Evolutionary conservation across 1,139 yeast genomes (phyloP).

Genomic region (Petasospora fabianii): DNA sequence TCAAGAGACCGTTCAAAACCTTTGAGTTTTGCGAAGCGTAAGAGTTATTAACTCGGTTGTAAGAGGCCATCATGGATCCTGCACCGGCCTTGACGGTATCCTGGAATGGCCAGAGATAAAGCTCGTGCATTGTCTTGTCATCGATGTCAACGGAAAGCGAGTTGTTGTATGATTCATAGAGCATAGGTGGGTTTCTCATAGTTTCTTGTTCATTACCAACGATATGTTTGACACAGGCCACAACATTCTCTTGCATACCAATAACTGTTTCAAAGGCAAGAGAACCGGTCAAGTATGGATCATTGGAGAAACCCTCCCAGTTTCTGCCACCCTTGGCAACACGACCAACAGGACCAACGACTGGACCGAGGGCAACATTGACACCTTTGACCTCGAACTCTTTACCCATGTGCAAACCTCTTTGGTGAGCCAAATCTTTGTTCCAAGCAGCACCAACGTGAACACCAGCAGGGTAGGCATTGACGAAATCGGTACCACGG

Average conservation of each 20-base stretch:
- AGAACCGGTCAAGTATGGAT: slow-evolving; percentile 56
- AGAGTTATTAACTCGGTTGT: slow-evolving; percentile 54
- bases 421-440: slow-evolving; percentile 37
- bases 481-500: slow-evolving; percentile 51
- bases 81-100: slow-evolving; percentile 59
- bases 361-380: slow-evolving; percentile 55
- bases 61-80: slow-evolving; percentile 60
- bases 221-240: slow-evolving; percentile 50
- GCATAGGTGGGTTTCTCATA: slow-evolving; percentile 44
- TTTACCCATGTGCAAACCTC: slow-evolving; percentile 53
- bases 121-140: slow-evolving; percentile 58
- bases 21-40: slow-evolving; percentile 62
- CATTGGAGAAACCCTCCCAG: slow-evolving; percentile 54
- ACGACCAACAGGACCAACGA: slow-evolving; percentile 46
- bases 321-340: slow-evolving; percentile 57
- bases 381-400: slow-evolving; percentile 49
- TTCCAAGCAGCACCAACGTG: slow-evolving; percentile 60
- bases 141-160: slow-evolving; percentile 52
- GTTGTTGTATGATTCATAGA: slow-evolving; percentile 28
- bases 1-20: slow-evolving; percentile 51
- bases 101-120: slow-evolving; percentile 64
- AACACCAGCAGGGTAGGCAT: slow-evolving; percentile 56
- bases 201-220: slow-evolving; percentile 62
- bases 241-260: slow-evolving; percentile 54
- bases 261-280: slow-evolving; percentile 47